phyloP scores from a whole-genome alignment of 1,284 basidiomycete species.

The Puccinia sorghi region DNA sequence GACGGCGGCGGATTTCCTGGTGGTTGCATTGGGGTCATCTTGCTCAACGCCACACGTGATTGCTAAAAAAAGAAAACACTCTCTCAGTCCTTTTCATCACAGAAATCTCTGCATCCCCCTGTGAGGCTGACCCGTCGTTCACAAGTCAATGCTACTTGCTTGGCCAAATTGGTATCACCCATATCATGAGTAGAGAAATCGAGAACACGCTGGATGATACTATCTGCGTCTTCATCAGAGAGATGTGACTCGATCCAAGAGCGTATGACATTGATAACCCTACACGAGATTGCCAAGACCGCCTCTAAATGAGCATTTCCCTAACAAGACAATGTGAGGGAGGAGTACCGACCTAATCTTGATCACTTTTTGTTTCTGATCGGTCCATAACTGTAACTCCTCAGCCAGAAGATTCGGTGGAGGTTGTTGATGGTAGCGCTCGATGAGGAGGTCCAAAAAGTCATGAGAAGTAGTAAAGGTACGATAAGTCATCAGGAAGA shows the following conservation, averaged over 20 bases:
- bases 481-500: conserved; percentile 96
- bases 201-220: conserved; percentile 56
- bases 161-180: conserved; percentile 54
- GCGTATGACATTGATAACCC: conserved; percentile 60
- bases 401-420: conserved; percentile 69
- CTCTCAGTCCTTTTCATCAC: neutral
- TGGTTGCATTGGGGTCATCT: conserved; percentile 55
- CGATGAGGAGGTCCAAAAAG: conserved; percentile 79
- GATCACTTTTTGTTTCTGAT: conserved; percentile 84
- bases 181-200: conserved; percentile 58
- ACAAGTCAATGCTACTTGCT: conserved; percentile 58
- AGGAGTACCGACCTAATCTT: conserved; percentile 70
- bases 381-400: conserved; percentile 78
- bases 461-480: conserved; percentile 87
- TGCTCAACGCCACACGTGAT: conserved; percentile 27
- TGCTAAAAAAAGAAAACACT: neutral
- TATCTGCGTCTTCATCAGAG: conserved; percentile 58
- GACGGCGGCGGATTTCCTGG: conserved; percentile 66
- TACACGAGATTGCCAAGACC: conserved; percentile 9
- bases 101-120: neutral
- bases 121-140: conserved; percentile 56
- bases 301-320: conserved; percentile 59
- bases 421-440: conserved; percentile 76
- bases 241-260: conserved; percentile 60
- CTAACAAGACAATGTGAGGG: conserved; percentile 68